Evolutionary conservation across 164 flowering plant genomes (phyloP), one percentile per base, ranked within the genome.

Genomic region (Magnolia changhungtana): DNA sequence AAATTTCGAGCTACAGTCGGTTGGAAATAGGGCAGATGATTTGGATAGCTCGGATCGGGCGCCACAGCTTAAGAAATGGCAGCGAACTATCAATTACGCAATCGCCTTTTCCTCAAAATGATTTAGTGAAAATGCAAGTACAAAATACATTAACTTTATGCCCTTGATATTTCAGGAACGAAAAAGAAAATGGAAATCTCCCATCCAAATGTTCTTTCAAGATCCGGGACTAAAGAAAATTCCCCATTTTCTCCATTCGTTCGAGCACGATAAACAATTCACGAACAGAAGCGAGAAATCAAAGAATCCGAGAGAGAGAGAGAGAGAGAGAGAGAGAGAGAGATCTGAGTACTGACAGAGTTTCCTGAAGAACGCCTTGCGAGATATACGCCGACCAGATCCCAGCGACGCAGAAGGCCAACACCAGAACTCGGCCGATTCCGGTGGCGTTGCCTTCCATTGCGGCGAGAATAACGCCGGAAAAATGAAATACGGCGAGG

Each of bases 341-440:
- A 61, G 58, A 23, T 50, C 19, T 9, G 11, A 72, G 18, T 5
- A 78, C 91, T 83, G 84, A 95, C 98, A 95, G 75, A 65, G 92
- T 89, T 80, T 95, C 98, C 63, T 93, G 99, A 65, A 95, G 94
- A 78, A 93, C 81, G 37, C 99, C 99, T 86, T 95, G 99, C 21
- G 89, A 91, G 20, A 96, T 96, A 74, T 96, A 96, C 71, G 99
- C 97, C 18, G 94, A 76, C 98, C 99, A 96, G 59, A 96, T 96
- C 23, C 99, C 99, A 74, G 91, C 92, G 21, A 96, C 89, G 83
- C 98, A 96, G 77, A 92, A 89, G 23, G 81, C 83, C 80, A 93
- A 79, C 24, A 93, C 79, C 61, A 90, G 67, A 14, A 95, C 87
- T 7, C 98, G 97, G 79, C 93, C 86, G 79, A 88, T 75, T 14